Base-by-base conservation (phyloP, 2,329 filamentous ascomycete species). In the Clarireedia paspali region DNA sequence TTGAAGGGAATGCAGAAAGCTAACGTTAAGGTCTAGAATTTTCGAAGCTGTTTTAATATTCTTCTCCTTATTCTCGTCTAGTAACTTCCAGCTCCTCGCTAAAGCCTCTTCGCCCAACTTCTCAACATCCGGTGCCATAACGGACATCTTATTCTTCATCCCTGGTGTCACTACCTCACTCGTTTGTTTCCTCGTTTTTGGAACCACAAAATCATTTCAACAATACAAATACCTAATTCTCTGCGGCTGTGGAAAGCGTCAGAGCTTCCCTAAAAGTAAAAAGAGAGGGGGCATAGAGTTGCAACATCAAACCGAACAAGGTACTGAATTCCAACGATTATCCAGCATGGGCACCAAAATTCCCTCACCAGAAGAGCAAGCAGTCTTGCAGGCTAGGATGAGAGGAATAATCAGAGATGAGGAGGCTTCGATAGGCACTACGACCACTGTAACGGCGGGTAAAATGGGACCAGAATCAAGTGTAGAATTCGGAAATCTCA, bases 1-100 rank as follows among this genome's bases (percentile, higher is more conserved):
- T 4, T 4, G 10, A 3, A 12, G 12, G 30, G 10, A 6, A 12
- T 34, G 9, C 30, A 34, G 30, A 34, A 49, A 62, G 42, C 36
- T 50, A 10, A 38, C n/a, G 34, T 24, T 27, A 5, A n/a, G 7
- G 2, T 12, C 26, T 39, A 68, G 70, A 4, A 56, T 66, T 42
- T 75, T 75, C 50, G 70, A 75, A 57, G 57, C 71, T 1, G 62
- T 70, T n/a, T 66, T 70, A 17, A 70, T 77, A 42, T 54, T 70
- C 17, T 72, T 72, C 50, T 70, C 74, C 53, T 55, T 74, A 12
- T 63, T 64, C 40, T 67, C 69, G 45, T 57, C 62, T 1, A 64
- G 62, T 17, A 73, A 70, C 55, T 68, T 63, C 49, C 45, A 49
- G 20, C 20, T 20, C 5, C 44, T 54, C 39, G 63, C 53, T 3